Percentiles rank a stretch among this genome's conserved stretches.
Evolutionary conservation across 257 asterid genomes (phyloP).

Genomic region (Lithospermum erythrorhizon): DNA sequence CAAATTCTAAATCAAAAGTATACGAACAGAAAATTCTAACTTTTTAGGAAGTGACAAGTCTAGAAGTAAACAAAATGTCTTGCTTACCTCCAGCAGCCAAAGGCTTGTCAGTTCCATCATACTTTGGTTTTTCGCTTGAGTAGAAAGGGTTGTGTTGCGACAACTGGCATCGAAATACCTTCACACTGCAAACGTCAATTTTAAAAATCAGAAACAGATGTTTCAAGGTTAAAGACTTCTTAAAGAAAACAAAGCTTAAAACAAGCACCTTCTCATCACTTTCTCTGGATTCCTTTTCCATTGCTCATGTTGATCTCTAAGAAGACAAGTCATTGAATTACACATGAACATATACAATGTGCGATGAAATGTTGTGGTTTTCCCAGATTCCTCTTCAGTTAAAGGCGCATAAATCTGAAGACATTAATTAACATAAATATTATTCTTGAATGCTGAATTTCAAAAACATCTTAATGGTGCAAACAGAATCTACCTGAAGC

Average conservation of each 20-base stretch:
- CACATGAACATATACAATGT: slow-evolving; percentile 71
- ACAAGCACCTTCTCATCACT: slow-evolving; percentile 50
- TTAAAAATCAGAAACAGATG: slow-evolving; percentile 15
- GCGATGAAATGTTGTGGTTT: slow-evolving; percentile 73
- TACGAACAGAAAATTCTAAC: too few relatives aligned
- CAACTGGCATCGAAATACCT: slow-evolving; percentile 78
- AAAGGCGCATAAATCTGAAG: slow-evolving; percentile 83
- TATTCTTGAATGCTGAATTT: background rate
- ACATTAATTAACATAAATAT: background rate
- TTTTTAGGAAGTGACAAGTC: too few relatives aligned
- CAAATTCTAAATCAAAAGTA: too few relatives aligned
- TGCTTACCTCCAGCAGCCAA: slow-evolving; percentile 52
- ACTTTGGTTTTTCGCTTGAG: slow-evolving; percentile 57
- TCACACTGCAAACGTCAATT: slow-evolving; percentile 36
- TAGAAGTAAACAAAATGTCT: too few relatives aligned
- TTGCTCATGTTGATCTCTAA: slow-evolving; percentile 85
- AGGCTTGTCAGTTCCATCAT: slow-evolving; percentile 55
- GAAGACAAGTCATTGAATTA: slow-evolving; percentile 72
- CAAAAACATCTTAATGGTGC: background rate
- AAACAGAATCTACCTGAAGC: slow-evolving; percentile 61
- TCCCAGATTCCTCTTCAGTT: slow-evolving; percentile 41
- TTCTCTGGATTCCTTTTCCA: slow-evolving; percentile 55
- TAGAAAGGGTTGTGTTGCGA: slow-evolving; percentile 63
- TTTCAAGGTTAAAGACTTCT: too few relatives aligned
- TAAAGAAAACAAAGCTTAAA: slow-evolving; percentile 7